A percentile compares a stretch with the other conserved stretches of the same genome.
Evolutionary conservation across 768 basidiomycete genomes (phyloP).

Genomic region (Kwoniella sp.): DNA sequence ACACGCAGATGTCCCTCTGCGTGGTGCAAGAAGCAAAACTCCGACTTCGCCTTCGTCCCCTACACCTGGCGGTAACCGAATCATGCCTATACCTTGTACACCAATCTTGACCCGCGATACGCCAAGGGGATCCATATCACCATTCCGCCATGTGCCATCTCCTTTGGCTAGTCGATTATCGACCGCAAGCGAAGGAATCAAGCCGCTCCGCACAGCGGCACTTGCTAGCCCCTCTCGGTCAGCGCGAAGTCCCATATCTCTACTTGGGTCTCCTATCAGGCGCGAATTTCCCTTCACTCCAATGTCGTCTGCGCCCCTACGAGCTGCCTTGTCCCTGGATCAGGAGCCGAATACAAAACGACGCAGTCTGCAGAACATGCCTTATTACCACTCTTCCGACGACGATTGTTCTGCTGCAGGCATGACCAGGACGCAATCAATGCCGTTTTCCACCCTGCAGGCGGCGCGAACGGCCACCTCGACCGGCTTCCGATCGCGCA

Average conservation of each 20-base stretch:
- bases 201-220: constrained; percentile 5
- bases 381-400: constrained; percentile 28
- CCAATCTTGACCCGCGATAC: constrained; percentile 4
- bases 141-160: constrained; percentile 5
- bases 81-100: constrained; percentile 1
- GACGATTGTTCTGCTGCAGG: constrained; percentile 3
- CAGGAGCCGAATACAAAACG: constrained; percentile 24
- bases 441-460: constrained; percentile 29
- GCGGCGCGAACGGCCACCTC: constrained; percentile 18
- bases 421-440: constrained; percentile 21
- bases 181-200: constrained; percentile 1
- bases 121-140: neutral
- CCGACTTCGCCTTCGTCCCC: neutral
- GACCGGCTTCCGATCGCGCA: constrained; percentile 16
- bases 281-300: neutral
- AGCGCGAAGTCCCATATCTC: neutral
- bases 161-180: constrained; percentile 9
- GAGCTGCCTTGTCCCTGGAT: constrained; percentile 2
- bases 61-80: neutral
- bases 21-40: too few relatives aligned
- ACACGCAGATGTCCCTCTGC: too few relatives aligned
- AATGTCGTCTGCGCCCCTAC: neutral
- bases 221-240: constrained; percentile 4
- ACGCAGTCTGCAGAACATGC: constrained; percentile 37
- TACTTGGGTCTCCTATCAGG: constrained; percentile 11